Conservation (phyloP, 2,329 filamentous ascomycete species). For the Claviceps quebecensis region DNA sequence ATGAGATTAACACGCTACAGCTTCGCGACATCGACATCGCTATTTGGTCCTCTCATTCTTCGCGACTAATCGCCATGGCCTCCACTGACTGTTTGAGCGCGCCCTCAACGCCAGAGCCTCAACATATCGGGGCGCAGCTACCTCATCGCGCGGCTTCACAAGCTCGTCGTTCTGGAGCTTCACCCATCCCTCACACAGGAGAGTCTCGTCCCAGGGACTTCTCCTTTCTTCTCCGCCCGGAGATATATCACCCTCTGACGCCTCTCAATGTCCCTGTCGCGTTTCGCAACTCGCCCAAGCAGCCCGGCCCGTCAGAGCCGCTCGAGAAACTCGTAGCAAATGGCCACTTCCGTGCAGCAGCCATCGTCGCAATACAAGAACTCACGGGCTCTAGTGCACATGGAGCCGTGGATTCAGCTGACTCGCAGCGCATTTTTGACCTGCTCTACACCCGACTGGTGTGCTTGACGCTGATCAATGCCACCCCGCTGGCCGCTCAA, state of each 20-base stretch:
- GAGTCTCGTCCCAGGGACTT: constrained; percentile 48
- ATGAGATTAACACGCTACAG: background rate
- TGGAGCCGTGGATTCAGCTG: constrained; percentile 33
- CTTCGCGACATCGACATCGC: constrained; percentile 6
- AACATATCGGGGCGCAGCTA: constrained; percentile 6
- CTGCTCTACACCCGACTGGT: constrained; percentile 71
- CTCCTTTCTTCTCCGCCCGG: constrained; percentile 62
- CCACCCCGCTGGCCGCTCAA: constrained; percentile 53
- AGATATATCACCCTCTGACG: constrained; percentile 72
- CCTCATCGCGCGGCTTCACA: constrained; percentile 9
- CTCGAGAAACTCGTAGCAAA: constrained; percentile 53
- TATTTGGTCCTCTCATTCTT: background rate
- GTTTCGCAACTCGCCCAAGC: constrained; percentile 55
- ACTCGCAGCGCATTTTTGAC: constrained; percentile 55
- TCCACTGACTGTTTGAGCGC: constrained; percentile 3
- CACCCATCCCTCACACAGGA: constrained; percentile 17
- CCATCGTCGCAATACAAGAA: constrained; percentile 49
- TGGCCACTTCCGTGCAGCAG: constrained; percentile 71
- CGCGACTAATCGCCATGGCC: background rate
- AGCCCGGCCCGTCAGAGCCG: constrained; percentile 48
- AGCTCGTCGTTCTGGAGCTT: constrained; percentile 8
- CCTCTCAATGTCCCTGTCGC: constrained; percentile 44
- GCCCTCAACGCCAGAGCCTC: constrained; percentile 5
- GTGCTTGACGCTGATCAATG: constrained; percentile 67
- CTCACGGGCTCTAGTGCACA: constrained; percentile 36